A percentile compares a stretch with the other conserved stretches of the same genome.
These are phyloP conservation scores for Diophrys appendiculata DNA, from an alignment of 73 alveolate species.

Conservation along the genomic window DNA sequence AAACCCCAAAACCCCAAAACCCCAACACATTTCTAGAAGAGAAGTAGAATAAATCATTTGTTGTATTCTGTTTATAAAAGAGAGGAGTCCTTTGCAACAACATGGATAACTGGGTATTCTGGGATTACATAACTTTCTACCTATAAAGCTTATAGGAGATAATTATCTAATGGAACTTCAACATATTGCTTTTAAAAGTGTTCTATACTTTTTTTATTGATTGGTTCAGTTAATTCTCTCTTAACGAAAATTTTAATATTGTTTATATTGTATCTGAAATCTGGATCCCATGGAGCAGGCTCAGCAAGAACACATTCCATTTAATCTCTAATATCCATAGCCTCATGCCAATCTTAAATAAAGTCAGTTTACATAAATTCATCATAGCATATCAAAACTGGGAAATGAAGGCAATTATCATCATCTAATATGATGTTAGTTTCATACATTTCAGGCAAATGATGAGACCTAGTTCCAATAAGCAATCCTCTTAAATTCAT, in stretches of 20 bases:
- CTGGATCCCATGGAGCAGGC: conserved; percentile 87
- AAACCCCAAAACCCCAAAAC: no score
- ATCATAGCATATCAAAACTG: conserved; percentile 82
- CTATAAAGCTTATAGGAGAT: not conserved
- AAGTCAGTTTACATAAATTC: conserved; percentile 89
- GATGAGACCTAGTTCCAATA: conserved; percentile 70
- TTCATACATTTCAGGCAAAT: conserved; percentile 76
- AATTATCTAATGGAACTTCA: not conserved
- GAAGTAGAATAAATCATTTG: no score
- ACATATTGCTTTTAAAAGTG: not conserved
- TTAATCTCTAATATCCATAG: conserved; percentile 62
- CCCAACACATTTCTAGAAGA: no score
- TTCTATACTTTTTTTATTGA: conserved; percentile 24
- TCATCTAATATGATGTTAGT: conserved; percentile 73
- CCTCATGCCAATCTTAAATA: conserved; percentile 82
- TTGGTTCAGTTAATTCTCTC: conserved; percentile 47
- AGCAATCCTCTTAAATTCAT: conserved; percentile 70
- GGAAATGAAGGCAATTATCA: conserved; percentile 78
- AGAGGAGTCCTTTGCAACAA: not conserved
- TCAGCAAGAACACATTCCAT: conserved; percentile 62
- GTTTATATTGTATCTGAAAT: conserved; percentile 57
- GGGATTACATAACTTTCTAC: not conserved
- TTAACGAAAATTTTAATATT: conserved; percentile 49
- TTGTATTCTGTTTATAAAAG: not conserved
- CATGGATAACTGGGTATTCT: not conserved